phyloP scores from a whole-genome alignment of 2,329 filamentous ascomycete genomes.

The Nothopassalora personata region DNA sequence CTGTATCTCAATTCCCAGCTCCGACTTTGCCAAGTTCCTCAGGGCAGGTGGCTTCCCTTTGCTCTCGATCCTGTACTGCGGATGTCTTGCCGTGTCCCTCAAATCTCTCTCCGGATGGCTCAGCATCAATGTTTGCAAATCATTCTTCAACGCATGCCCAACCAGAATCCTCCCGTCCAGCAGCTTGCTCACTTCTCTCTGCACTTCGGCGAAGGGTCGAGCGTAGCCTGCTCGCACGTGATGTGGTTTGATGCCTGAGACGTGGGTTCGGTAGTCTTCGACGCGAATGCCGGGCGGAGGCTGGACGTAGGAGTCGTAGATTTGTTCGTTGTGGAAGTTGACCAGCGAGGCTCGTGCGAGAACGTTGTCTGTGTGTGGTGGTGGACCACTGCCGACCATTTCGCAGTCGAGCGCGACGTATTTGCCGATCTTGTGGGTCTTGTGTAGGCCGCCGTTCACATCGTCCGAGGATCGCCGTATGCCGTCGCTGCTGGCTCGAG shows the following conservation, averaged over 20 bases:
- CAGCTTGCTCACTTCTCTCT: slow-evolving; percentile 63
- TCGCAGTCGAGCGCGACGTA: slow-evolving; percentile 94
- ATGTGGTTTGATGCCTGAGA: slow-evolving; percentile 73
- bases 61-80: slow-evolving; percentile 65
- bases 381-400: slow-evolving; percentile 82
- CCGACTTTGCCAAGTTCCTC: slow-evolving; percentile 52
- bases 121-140: slow-evolving; percentile 68
- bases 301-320: slow-evolving; percentile 90
- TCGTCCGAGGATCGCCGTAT: slow-evolving; percentile 51
- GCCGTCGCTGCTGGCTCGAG: slow-evolving; percentile 56
- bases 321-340: slow-evolving; percentile 85
- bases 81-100: slow-evolving; percentile 76
- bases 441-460: slow-evolving; percentile 40
- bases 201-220: slow-evolving; percentile 66
- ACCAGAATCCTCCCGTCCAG: slow-evolving; percentile 68
- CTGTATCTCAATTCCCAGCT: slow-evolving; percentile 57
- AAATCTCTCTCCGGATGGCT: slow-evolving; percentile 72
- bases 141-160: slow-evolving; percentile 78
- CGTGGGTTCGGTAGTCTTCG: slow-evolving; percentile 81
- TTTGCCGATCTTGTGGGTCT: slow-evolving; percentile 68
- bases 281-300: slow-evolving; percentile 60
- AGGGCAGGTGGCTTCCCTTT: slow-evolving; percentile 65
- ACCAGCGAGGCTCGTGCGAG: slow-evolving; percentile 85
- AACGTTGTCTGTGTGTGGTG: slow-evolving; percentile 63
- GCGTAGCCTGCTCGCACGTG: slow-evolving; percentile 56